Conservation (phyloP, 208 protist genomes). For the Crithidia mellificae region DNA sequence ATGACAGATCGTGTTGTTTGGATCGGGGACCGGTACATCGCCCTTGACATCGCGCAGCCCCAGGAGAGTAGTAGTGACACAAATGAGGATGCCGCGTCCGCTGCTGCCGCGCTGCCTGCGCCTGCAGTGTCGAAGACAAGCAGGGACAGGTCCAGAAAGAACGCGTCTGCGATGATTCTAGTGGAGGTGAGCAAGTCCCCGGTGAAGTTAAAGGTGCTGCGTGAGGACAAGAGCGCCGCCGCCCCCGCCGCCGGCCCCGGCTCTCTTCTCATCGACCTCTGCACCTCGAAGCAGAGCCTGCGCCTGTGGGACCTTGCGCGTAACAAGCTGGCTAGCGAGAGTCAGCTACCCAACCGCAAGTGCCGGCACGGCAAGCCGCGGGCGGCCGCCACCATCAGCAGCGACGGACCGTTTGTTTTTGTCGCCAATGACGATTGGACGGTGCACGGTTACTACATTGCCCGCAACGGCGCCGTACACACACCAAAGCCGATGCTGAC, state of each 20-base stretch:
- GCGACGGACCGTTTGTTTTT: conserved; percentile 70
- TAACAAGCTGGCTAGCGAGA: conserved; percentile 41
- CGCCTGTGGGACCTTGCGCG: conserved; percentile 66
- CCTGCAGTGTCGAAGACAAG: too few relatives aligned
- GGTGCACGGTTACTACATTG: conserved; percentile 62
- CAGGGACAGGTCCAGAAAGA: too few relatives aligned
- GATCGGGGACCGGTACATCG: conserved; percentile 37
- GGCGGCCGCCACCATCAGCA: conserved; percentile 24
- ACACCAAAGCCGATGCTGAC: conserved; percentile 51
- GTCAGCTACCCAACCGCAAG: conserved; percentile 37
- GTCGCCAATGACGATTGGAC: conserved; percentile 66
- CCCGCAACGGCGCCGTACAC: conserved; percentile 30
- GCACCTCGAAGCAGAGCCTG: conserved; percentile 17
- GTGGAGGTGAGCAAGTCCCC: conserved; percentile 20
- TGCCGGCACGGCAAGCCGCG: conserved; percentile 35
- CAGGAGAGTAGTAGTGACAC: too few relatives aligned
- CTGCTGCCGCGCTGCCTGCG: too few relatives aligned
- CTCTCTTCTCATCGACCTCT: conserved; percentile 18
- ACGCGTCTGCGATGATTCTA: conserved; percentile 3
- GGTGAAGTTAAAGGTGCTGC: conserved; percentile 13
- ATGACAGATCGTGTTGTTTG: conserved; percentile 48
- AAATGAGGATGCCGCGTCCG: too few relatives aligned
- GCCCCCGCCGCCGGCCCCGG: conserved; percentile 13
- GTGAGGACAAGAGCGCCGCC: conserved; percentile 11
- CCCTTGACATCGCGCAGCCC: conserved; percentile 31